Conservation (phyloP, 768 basidiomycete genomes). For the Phlegmacium glaucopus region DNA sequence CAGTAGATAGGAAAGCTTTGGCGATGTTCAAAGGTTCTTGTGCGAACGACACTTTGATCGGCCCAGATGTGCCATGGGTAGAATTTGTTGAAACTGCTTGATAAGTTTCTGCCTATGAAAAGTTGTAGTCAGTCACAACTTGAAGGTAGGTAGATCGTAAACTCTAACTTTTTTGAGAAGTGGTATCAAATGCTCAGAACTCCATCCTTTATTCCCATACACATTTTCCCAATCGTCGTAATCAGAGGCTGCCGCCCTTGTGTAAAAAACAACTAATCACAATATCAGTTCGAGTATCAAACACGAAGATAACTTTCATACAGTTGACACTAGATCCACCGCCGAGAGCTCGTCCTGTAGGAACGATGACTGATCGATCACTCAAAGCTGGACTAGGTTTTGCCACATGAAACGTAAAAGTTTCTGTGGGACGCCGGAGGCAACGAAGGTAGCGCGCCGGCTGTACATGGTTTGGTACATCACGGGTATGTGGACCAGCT, state of each 20-base stretch:
- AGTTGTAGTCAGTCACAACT: conserved; percentile 7
- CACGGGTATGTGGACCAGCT: conserved; percentile 48
- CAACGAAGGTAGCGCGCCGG: conserved; percentile 49
- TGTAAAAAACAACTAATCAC: conserved; percentile 47
- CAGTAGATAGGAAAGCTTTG: conserved; percentile 17
- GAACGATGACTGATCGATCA: conserved; percentile 44
- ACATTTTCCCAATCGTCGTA: conserved; percentile 59
- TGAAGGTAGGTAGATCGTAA: conserved; percentile 22
- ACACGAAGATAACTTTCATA: conserved; percentile 23
- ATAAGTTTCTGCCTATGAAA: conserved; percentile 39
- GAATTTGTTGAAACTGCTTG: conserved; percentile 22
- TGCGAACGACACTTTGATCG: conserved; percentile 47
- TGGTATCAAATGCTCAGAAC: conserved; percentile 50
- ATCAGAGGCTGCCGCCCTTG: conserved; percentile 50
- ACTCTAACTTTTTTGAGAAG: conserved; percentile 46
- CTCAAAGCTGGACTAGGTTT: conserved; percentile 39
- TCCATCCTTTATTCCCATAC: conserved; percentile 57
- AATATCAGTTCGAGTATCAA: not conserved
- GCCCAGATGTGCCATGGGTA: conserved; percentile 50
- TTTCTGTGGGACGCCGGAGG: conserved; percentile 32
- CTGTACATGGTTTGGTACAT: conserved; percentile 45
- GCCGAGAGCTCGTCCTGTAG: conserved; percentile 49
- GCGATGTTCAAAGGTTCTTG: conserved; percentile 40
- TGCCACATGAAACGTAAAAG: conserved; percentile 41
- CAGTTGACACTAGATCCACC: conserved; percentile 66